Evolutionary conservation across 2,329 filamentous ascomycete species (phyloP).

Genomic region (Aureobasidium sp.): DNA sequence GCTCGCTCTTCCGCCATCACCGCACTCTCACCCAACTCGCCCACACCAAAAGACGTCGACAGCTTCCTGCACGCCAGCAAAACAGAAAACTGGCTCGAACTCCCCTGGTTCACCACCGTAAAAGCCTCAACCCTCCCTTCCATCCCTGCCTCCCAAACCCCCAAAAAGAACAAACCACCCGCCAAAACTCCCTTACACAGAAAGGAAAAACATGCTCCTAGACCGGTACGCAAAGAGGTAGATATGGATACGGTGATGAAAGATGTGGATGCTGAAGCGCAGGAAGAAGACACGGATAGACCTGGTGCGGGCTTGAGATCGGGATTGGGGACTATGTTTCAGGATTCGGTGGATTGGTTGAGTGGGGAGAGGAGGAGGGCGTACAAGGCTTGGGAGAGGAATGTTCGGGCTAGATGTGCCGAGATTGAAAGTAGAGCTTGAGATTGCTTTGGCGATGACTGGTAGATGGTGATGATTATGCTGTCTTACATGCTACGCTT

Average conservation of each 20-base stretch:
- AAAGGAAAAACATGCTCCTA: constrained; percentile 24
- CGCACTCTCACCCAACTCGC: background rate
- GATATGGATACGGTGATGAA: background rate
- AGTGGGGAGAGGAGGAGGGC: constrained; percentile 54
- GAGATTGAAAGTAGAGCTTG: constrained; percentile 30
- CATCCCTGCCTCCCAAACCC: constrained; percentile 14
- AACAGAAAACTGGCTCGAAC: constrained; percentile 11
- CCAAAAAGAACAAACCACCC: constrained; percentile 15
- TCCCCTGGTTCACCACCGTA: constrained; percentile 38
- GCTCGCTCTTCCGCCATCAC: background rate
- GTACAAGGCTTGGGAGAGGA: constrained; percentile 56
- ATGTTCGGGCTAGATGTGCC: constrained; percentile 49
- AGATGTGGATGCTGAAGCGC: background rate
- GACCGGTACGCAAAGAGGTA: background rate
- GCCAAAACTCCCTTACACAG: constrained; percentile 27
- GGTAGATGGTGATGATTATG: too few species aligned
- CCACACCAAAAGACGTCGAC: constrained; percentile 15
- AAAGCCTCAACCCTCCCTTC: constrained; percentile 28
- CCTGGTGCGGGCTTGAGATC: constrained; percentile 28
- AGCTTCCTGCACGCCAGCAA: constrained; percentile 13
- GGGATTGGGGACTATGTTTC: constrained; percentile 60
- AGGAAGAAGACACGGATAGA: constrained; percentile 16
- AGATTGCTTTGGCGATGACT: too few species aligned
- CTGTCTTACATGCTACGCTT: too few species aligned
- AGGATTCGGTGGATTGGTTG: constrained; percentile 64